These are phyloP conservation scores for Heliocybe sulcata DNA, from an alignment of 1,284 basidiomycete species.

Conservation along the genomic window DNA sequence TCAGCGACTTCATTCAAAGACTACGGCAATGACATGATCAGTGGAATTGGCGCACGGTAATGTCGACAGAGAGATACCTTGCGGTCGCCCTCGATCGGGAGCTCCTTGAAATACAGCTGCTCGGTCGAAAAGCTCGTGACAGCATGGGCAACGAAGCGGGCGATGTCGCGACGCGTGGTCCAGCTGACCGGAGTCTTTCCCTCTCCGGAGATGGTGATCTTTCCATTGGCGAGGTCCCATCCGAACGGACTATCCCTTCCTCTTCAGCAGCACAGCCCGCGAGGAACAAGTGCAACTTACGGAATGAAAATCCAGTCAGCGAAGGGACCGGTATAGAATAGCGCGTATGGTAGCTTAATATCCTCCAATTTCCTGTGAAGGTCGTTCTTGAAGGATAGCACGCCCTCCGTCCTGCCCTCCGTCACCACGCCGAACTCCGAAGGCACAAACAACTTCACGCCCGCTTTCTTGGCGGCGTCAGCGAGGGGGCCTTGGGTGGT, in stretches of 20 bases:
- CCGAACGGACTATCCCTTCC: neutral
- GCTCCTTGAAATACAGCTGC: conserved; percentile 20
- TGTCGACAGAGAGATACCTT: conserved; percentile 7
- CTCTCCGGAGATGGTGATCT: conserved; percentile 23
- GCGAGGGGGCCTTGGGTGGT: conserved; percentile 23
- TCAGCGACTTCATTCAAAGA: conserved; percentile 12
- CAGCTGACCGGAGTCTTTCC: conserved; percentile 22
- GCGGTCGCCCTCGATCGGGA: conserved; percentile 32
- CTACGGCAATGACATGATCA: conserved; percentile 2
- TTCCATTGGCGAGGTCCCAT: conserved; percentile 14
- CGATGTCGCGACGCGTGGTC: conserved; percentile 25
- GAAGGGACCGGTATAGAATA: conserved; percentile 22
- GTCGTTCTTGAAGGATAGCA: conserved; percentile 6
- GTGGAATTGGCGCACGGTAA: neutral
- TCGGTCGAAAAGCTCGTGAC: conserved; percentile 22
- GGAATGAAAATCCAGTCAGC: conserved; percentile 11
- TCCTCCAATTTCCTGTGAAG: conserved; percentile 20
- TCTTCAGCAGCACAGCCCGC: neutral
- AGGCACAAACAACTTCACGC: conserved; percentile 30
- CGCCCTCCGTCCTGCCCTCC: conserved; percentile 17
- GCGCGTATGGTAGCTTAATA: conserved; percentile 13
- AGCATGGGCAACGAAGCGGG: conserved; percentile 26
- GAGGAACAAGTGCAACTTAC: neutral
- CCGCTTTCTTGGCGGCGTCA: conserved; percentile 27
- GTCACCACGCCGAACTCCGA: conserved; percentile 26